phyloP scores from a whole-genome alignment of 1,284 basidiomycete species.

The Trichosporon inkin region DNA sequence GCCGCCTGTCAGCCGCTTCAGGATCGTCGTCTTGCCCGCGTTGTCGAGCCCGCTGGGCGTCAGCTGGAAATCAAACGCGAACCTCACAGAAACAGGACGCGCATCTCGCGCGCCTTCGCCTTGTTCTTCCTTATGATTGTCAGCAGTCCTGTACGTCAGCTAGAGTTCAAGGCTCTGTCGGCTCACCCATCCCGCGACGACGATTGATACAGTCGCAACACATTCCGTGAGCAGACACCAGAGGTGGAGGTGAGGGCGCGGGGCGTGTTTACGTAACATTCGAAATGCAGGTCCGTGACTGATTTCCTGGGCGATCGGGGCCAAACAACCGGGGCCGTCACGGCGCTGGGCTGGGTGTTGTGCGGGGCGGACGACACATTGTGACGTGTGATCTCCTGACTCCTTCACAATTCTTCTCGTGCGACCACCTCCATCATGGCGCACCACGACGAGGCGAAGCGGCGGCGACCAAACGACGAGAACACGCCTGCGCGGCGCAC shows the following conservation, averaged over 20 bases:
- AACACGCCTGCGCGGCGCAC: not conserved
- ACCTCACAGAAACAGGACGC: conserved; percentile 86
- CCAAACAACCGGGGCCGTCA: too few species aligned
- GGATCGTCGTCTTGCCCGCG: conserved; percentile 95
- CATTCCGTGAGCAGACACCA: too few species aligned
- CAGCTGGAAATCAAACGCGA: not conserved
- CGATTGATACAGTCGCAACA: too few species aligned
- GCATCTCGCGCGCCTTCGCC: conserved; percentile 91
- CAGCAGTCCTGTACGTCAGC: conserved; percentile 62
- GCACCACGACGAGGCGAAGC: not conserved
- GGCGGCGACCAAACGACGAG: not conserved
- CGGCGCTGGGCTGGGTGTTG: too few species aligned
- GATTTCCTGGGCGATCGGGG: too few species aligned
- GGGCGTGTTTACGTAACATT: too few species aligned
- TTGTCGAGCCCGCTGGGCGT: conserved; percentile 86
- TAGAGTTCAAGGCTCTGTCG: too few species aligned
- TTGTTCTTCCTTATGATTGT: conserved; percentile 97
- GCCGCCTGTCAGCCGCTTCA: conserved; percentile 89
- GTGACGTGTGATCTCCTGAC: too few species aligned
- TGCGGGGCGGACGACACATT: too few species aligned
- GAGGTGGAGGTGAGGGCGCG: too few species aligned
- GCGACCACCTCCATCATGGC: not conserved
- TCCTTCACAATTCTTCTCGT: too few species aligned
- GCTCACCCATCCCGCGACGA: not conserved
- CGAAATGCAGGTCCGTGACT: too few species aligned